Base-by-base conservation (phyloP, 1,284 basidiomycete genomes). In the Bjerkandera adusta region DNA sequence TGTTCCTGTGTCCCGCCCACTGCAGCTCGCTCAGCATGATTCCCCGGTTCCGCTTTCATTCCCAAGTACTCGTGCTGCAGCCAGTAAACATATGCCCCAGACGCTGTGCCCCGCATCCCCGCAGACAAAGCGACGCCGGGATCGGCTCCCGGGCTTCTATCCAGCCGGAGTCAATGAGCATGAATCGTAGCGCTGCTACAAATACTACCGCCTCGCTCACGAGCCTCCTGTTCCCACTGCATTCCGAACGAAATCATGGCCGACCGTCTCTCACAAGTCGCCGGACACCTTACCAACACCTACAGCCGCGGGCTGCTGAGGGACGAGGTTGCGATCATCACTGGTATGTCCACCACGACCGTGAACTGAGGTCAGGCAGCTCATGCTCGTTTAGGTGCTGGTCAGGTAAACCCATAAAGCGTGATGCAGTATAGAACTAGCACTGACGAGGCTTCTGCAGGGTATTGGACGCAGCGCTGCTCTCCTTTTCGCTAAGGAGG, bases 241-340 rank as follows among this genome's bases (percentile, higher is more conserved):
- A 25, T 20, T 27, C 22, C 6, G 1, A 5, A 33, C 13, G 10
- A 13, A 35, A 56, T 43, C 27, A 85, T 87, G 85, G 68, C 85
- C 27, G 69, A 73, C 52, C 81, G 86, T 67, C 76, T 89, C 43
- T 66, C 77, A 38, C 86, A 89, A 66, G 75, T 90, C 44, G 75
- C 85, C 29, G 77, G 77, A 43, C 87, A 89, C 58, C 66, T 90
- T 39, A 75, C 77, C 20, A 81, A 78, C 58, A 64, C 75, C 13
- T 63, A 79, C 51, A 68, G 75, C 16, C 75, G 84, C 16, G 88
- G 89, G 2, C 68, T 91, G 38, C 70, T 91, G 37, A 75, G 74
- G 5, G 87, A 82, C 11, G 86, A 92, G 59, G 89, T 92, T 12
- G 89, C 85, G 25, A 91, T 93, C 63, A 82, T 93, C 56, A 93